phyloP scores from a whole-genome alignment of 768 basidiomycete genomes.

The Amanita jacksonii region DNA sequence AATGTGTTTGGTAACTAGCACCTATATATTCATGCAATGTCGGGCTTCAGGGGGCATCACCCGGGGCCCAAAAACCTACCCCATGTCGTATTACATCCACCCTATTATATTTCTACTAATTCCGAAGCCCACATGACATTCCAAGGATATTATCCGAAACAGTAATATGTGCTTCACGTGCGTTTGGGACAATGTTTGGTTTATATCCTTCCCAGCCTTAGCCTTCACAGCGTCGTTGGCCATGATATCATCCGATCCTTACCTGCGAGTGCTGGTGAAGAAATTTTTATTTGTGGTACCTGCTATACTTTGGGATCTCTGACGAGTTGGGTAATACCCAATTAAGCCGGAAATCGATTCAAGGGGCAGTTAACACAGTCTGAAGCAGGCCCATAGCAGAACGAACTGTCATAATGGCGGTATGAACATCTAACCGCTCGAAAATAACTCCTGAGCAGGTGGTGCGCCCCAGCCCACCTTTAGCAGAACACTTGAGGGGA shows the following conservation, averaged over 20 bases:
- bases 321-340: conserved; percentile 43
- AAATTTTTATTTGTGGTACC: conserved; percentile 73
- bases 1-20: not conserved
- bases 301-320: conserved; percentile 67
- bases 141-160: too few species aligned
- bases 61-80: conserved; percentile 22
- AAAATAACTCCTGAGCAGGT: too few species aligned
- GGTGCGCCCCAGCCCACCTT: too few species aligned
- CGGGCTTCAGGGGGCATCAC: too few species aligned
- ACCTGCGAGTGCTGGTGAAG: conserved; percentile 43
- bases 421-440: conserved; percentile 27
- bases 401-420: conserved; percentile 53
- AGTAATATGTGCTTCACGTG: too few species aligned
- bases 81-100: too few species aligned
- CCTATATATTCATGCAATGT: not conserved
- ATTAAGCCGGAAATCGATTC: not conserved
- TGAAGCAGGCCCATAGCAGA: conserved; percentile 66
- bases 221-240: too few species aligned
- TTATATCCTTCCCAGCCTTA: too few species aligned
- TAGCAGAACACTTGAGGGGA: too few species aligned
- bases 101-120: conserved; percentile 35
- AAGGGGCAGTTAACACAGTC: conserved; percentile 44
- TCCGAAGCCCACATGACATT: too few species aligned
- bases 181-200: too few species aligned
- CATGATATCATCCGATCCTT: too few species aligned